Conservation (phyloP, 1,139 yeast genomes). For the Barnettozyma hawaiiensis region DNA sequence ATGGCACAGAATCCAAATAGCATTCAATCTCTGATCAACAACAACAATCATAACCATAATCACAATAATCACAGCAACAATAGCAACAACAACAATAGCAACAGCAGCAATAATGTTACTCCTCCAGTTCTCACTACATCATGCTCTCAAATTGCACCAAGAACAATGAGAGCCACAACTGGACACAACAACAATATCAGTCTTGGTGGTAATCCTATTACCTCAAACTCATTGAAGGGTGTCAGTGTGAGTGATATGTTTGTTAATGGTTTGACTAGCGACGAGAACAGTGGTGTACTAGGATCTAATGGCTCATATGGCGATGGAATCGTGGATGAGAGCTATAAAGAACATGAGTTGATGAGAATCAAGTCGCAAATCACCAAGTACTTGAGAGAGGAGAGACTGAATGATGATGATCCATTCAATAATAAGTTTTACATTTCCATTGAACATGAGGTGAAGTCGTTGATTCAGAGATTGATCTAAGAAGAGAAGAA, state of each 20-base stretch:
- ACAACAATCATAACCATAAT: not conserved
- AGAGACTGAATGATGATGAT: slow-evolving; percentile 25
- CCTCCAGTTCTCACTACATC: slow-evolving; percentile 22
- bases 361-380: slow-evolving; percentile 26
- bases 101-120: not conserved
- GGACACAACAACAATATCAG: slow-evolving; percentile 14
- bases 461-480: slow-evolving; percentile 24
- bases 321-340: slow-evolving; percentile 19
- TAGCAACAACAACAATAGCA: not conserved
- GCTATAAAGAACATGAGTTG: slow-evolving; percentile 24
- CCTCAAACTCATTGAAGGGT: slow-evolving; percentile 14
- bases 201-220: slow-evolving; percentile 14
- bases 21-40: slow-evolving; percentile 5
- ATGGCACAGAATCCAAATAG: slow-evolving; percentile 5
- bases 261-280: slow-evolving; percentile 23
- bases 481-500: slow-evolving; percentile 6
- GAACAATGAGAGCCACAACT: slow-evolving; percentile 30
- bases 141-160: slow-evolving; percentile 34
- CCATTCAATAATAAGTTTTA: slow-evolving; percentile 25
- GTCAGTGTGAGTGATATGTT: slow-evolving; percentile 25
- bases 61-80: too few species aligned
- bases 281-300: slow-evolving; percentile 10
- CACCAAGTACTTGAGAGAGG: slow-evolving; percentile 24
- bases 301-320: slow-evolving; percentile 6
- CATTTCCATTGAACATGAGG: slow-evolving; percentile 24